These are phyloP conservation scores for Phlyctochytrium arcticum DNA, from an alignment of 192 early-diverging fungal species.

Conservation along the genomic window DNA sequence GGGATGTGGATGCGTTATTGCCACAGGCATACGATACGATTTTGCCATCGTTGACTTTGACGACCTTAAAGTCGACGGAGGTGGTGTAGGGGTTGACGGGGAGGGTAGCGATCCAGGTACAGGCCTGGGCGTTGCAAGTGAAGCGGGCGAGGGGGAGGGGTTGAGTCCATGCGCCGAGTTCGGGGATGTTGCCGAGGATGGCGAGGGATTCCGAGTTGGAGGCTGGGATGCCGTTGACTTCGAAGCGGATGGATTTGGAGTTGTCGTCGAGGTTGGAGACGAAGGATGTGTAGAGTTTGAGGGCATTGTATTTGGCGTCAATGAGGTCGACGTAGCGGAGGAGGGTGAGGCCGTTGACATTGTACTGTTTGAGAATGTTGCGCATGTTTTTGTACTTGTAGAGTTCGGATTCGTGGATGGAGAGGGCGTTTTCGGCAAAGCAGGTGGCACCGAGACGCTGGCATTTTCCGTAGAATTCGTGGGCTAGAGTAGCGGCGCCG, in stretches of 20 bases:
- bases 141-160: not conserved
- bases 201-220: not conserved
- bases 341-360: not conserved
- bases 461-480: not conserved
- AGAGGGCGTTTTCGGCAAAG: not conserved
- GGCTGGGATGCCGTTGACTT: not conserved
- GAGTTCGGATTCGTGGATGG: not conserved
- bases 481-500: not conserved
- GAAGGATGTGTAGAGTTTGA: not conserved
- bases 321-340: not conserved
- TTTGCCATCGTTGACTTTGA: too few species aligned
- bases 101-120: too few species aligned
- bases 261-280: not conserved
- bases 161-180: not conserved
- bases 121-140: not conserved
- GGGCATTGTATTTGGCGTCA: not conserved
- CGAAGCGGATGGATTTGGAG: not conserved
- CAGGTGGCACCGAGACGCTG: not conserved
- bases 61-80: too few species aligned
- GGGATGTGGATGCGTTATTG: too few species aligned
- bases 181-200: not conserved
- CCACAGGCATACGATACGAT: too few species aligned
- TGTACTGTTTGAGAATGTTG: not conserved
- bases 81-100: too few species aligned
- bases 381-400: not conserved